Evolutionary conservation across 176 grass and related monocot species (phyloP).

Genomic region (Coix lacrymajobi): DNA sequence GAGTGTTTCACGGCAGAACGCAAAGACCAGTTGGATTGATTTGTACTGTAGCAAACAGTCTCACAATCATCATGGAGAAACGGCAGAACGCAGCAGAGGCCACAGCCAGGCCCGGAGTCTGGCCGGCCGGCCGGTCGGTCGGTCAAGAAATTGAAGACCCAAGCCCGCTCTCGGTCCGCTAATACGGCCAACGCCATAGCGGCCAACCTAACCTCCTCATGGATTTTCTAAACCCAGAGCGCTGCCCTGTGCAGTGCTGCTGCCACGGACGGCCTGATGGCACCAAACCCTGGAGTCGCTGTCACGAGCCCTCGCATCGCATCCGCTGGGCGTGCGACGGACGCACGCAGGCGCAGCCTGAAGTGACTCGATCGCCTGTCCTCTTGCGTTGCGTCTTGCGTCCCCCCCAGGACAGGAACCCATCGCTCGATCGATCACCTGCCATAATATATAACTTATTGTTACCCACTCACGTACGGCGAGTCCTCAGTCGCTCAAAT

Average conservation of each 20-base stretch:
- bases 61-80: too few relatives aligned
- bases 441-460: too few relatives aligned
- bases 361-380: constrained; percentile 30
- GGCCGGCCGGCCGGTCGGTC: not conserved
- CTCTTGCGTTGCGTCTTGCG: too few relatives aligned
- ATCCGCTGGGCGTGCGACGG: constrained; percentile 7
- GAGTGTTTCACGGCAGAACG: constrained; percentile 2
- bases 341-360: not conserved
- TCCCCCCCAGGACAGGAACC: not conserved
- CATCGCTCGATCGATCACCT: not conserved
- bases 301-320: not conserved
- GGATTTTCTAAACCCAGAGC: not conserved
- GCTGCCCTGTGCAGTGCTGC: not conserved
- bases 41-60: too few relatives aligned
- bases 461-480: too few relatives aligned
- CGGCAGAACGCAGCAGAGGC: too few relatives aligned
- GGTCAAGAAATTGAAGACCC: constrained; percentile 4
- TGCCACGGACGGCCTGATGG: constrained; percentile 9
- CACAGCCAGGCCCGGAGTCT: not conserved
- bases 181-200: constrained; percentile 32
- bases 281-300: constrained; percentile 21
- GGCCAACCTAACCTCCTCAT: not conserved
- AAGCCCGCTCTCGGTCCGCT: not conserved
- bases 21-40: not conserved
- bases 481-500: too few relatives aligned